A percentile compares a stretch with the other conserved stretches of the same genome.
Evolutionary conservation across 2,329 filamentous ascomycete genomes (phyloP).

Genomic region (Cryphonectria carpinicola): DNA sequence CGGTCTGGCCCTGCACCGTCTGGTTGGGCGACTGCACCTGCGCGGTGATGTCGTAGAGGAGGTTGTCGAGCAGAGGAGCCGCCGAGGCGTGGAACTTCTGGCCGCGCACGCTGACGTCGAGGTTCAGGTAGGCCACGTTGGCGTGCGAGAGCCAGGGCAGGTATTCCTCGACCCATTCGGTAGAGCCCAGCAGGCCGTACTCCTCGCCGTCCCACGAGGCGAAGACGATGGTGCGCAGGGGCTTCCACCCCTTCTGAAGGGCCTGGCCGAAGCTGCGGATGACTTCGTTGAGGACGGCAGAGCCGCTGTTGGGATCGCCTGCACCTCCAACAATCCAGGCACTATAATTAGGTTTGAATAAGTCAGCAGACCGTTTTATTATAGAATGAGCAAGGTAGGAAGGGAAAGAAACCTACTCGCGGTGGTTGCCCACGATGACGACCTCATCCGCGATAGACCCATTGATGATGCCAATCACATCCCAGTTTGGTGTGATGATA

Average conservation of each 20-base stretch:
- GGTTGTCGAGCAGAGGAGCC: conserved; percentile 61
- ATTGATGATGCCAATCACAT: conserved; percentile 81
- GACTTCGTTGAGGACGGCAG: conserved; percentile 77
- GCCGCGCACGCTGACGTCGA: conserved; percentile 64
- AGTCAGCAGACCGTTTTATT: background rate
- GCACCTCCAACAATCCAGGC: conserved; percentile 88
- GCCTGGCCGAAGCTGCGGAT: conserved; percentile 75
- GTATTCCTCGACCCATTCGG: conserved; percentile 86
- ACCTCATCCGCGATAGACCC: conserved; percentile 60
- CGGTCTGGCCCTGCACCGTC: conserved; percentile 44
- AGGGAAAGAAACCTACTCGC: conserved; percentile 56
- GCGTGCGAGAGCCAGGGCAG: conserved; percentile 73
- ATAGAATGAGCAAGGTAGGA: background rate
- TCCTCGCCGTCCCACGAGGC: conserved; percentile 75
- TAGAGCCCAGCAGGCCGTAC: conserved; percentile 79
- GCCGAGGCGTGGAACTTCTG: conserved; percentile 62
- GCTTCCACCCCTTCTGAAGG: conserved; percentile 59
- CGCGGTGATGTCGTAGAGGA: conserved; percentile 46
- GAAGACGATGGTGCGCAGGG: conserved; percentile 63
- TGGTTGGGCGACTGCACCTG: conserved; percentile 28
- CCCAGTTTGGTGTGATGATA: conserved; percentile 71
- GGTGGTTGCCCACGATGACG: conserved; percentile 70
- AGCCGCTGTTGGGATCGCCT: conserved; percentile 81
- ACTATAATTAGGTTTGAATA: background rate
- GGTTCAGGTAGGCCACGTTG: conserved; percentile 78